These are phyloP conservation scores for Kwoniella pini DNA, from an alignment of 768 basidiomycete species.

Conservation along the genomic window DNA sequence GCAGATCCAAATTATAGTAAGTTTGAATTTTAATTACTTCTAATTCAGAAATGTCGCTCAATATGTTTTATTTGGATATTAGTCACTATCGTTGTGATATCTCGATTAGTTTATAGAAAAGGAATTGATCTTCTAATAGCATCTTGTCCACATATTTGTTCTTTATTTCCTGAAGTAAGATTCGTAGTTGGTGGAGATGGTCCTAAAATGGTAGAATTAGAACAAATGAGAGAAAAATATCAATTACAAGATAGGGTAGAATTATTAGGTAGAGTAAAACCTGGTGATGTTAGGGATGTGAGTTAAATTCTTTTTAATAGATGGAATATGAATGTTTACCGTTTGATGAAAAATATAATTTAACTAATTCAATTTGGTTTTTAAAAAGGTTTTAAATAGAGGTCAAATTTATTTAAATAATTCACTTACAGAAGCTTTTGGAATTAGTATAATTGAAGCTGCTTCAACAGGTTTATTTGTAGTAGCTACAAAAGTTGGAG, in stretches of 20 bases:
- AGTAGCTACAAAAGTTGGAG: slow-evolving; percentile 90
- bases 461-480: slow-evolving; percentile 93
- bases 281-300: slow-evolving; percentile 79
- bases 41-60: too few species aligned
- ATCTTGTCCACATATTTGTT: slow-evolving; percentile 85
- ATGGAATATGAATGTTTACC: too few species aligned
- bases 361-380: background rate
- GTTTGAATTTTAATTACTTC: background rate
- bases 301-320: slow-evolving; percentile 43
- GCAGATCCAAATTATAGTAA: slow-evolving; percentile 58
- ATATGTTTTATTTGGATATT: background rate
- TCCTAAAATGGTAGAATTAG: slow-evolving; percentile 87
- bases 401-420: slow-evolving; percentile 95
- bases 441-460: slow-evolving; percentile 95
- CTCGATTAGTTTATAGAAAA: slow-evolving; percentile 89
- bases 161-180: slow-evolving; percentile 76
- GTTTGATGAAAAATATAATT: too few species aligned
- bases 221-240: slow-evolving; percentile 93
- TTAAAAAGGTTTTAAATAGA: slow-evolving; percentile 69
- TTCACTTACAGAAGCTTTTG: slow-evolving; percentile 92
- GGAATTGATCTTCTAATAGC: slow-evolving; percentile 94
- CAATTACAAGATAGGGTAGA: slow-evolving; percentile 88
- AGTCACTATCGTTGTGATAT: slow-evolving; percentile 91
- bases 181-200: slow-evolving; percentile 94
- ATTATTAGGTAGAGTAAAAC: slow-evolving; percentile 76